Base-by-base conservation (phyloP, 2,329 filamentous ascomycete species). In the Clonostachys byssicola region DNA sequence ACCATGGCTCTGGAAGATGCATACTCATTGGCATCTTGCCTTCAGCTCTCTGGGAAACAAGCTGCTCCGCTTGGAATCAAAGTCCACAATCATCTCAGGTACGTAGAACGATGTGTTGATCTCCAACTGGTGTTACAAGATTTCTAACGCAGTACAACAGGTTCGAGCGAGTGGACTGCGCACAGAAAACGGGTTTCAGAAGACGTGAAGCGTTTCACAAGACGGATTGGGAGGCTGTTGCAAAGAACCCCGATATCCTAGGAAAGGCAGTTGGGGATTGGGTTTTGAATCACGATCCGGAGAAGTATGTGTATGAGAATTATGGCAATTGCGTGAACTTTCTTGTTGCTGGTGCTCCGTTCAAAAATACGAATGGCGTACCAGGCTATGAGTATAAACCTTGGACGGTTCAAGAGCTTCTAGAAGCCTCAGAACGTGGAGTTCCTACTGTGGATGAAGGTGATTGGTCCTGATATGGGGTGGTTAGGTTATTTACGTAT, bases 281-380 rank as follows among this genome's bases (percentile, higher is more conserved):
- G 60, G 45, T 56, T 35, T 54, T 48, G 49, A 45, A 47, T 6
- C 60, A 62, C 6, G 53, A 59, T 14, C 51, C 34, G 72, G 67
- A 56, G 47, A 51, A 54, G 43, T 60, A 65, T 20, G 58, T 55
- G 1, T 51, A 54, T 13, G 58, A 60, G 7, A 60, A 58, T 20
- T 66, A 60, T 40, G 33, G 46, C 3, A 46, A 56, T 18, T 59
- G 53, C 7, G 45, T 54, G 3, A 47, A 44, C 5, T 54, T 60
- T 44, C 34, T 65, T 7, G 46, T 53, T n/a, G 45, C 43, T 12
- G 60, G 54, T 2, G 42, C 34, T 7, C 41, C 54, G 1, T 66
- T 66, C 34, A 49, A 59, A 17, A 63, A 61, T 33, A 63, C 57
- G 2, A 66, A 66, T 43, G 47, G 57, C 6, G 58, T 58, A 1